phyloP scores from a whole-genome alignment of 768 basidiomycete species.

The Coprinellus micaceus region DNA sequence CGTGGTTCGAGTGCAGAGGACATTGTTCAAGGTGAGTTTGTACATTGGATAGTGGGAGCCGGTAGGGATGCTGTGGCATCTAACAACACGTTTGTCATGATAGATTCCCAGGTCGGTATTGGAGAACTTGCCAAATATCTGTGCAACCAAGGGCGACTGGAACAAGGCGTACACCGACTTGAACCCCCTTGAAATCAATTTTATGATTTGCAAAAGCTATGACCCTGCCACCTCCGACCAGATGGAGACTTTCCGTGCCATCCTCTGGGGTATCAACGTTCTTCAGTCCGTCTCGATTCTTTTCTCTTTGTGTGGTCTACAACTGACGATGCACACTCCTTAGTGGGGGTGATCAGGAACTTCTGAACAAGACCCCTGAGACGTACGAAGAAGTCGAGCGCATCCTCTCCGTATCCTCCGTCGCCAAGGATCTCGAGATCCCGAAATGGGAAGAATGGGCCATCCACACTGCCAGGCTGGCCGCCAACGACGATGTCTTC shows the following conservation, averaged over 20 bases:
- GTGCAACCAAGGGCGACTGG: too few species aligned
- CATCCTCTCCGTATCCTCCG: conserved; percentile 41
- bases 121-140: not conserved
- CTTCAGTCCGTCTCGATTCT: not conserved
- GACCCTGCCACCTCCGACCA: not conserved
- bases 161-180: too few species aligned
- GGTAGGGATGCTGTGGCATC: not conserved
- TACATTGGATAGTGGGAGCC: not conserved
- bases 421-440: conserved; percentile 49
- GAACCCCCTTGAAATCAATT: too few species aligned
- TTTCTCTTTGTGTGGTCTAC: not conserved
- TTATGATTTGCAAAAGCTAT: not conserved
- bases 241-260: not conserved
- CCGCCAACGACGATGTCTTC: conserved; percentile 23
- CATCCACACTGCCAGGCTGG: conserved; percentile 29
- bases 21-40: conserved; percentile 44
- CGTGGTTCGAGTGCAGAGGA: conserved; percentile 40
- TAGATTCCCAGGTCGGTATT: conserved; percentile 18
- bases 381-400: conserved; percentile 38
- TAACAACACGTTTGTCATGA: not conserved
- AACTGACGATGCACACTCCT: not conserved
- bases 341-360: not conserved
- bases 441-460: conserved; percentile 44
- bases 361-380: conserved; percentile 20
- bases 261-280: not conserved